Evolutionary conservation across 345 rosid species (phyloP), one percentile per base, ranked within the genome.

Genomic region (Eucalyptus melliodora): DNA sequence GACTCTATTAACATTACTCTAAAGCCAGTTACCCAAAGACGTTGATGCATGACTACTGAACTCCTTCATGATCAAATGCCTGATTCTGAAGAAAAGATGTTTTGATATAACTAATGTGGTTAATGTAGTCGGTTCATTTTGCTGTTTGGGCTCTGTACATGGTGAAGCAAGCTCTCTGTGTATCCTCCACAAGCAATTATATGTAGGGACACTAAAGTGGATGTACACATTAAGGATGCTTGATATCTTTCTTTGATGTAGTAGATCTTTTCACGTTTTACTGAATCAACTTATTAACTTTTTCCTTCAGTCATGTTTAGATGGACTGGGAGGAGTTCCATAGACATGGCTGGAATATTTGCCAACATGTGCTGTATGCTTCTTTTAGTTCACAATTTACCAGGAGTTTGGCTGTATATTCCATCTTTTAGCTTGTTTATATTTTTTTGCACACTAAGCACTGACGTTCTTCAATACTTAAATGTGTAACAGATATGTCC

Each of bases 401-500:
- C 83, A 21, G 4, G 47, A 37, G 65, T 50, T 21, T 86, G 88
- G 88, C 45, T 86, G 62, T 86, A 37, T 51, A 51, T 86, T 51
- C 16, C 17, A 31, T 45, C 37, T 51, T 51, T 51, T 51, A 86
- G 34, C 56, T 86, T 86, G 24, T 49, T 27, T 86, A 15, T 86
- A 16, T 15, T 27, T 49, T 82, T 86, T 86, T 86, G 87, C 83
- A 77, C 27, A 21, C 47, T 77, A 40, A 77, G 45, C 47, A 11
- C 27, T 77, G 83, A 77, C 83, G 24, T 37, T 40, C 83, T 77
- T 77, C 12, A 40, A 77, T 37, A 77, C 56, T 56, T 80, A 62
- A 44, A 82, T 82, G 50, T 91, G 55, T 67, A 60, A 89, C 87
- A 96, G 97, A 91, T 96, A 94, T 89, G 91, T 91, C 30, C 94